A percentile compares a stretch with the other conserved stretches of the same genome.
Conservation (phyloP, 2,329 filamentous ascomycete species). For the Epichloe aotearoae region DNA sequence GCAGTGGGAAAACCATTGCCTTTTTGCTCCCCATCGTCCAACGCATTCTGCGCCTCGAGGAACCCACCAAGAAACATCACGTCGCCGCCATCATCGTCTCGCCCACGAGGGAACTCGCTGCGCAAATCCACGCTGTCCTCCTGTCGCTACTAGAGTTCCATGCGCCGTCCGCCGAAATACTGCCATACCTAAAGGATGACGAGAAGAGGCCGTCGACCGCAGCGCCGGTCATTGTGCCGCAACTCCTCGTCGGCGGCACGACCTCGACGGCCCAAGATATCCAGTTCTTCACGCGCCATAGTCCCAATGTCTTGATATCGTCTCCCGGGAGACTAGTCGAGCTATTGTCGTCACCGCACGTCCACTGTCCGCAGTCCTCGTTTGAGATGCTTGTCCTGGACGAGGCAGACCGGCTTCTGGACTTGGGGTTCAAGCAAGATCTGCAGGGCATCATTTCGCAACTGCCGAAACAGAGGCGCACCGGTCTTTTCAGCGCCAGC, state of each 20-base stretch:
- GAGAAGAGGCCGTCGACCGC: conserved; percentile 38
- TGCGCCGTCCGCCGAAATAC: conserved; percentile 55
- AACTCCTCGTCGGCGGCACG: conserved; percentile 75
- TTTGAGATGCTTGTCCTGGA: conserved; percentile 91
- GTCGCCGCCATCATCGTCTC: conserved; percentile 85
- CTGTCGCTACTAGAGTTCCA: conserved; percentile 71
- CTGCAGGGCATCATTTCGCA: conserved; percentile 72
- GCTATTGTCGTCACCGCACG: conserved; percentile 71
- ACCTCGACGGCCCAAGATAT: conserved; percentile 74
- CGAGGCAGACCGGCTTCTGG: conserved; percentile 83
- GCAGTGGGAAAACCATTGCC: conserved; percentile 78
- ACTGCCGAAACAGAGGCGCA: conserved; percentile 84
- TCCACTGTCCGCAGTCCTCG: conserved; percentile 74
- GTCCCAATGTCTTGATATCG: conserved; percentile 78
- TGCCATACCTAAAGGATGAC: conserved; percentile 40
- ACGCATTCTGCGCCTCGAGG: conserved; percentile 64
- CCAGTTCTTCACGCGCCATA: conserved; percentile 67
- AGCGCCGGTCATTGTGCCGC: conserved; percentile 55
- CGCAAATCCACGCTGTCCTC: conserved; percentile 78
- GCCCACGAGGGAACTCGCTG: conserved; percentile 78
- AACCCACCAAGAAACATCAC: conserved; percentile 79
- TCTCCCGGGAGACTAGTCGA: conserved; percentile 86
- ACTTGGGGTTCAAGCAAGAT: conserved; percentile 88
- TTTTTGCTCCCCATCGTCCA: conserved; percentile 83
- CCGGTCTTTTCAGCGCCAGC: conserved; percentile 86